Evolutionary conservation across 495 filamentous ascomycete species (phyloP).

Genomic region (Aspergillus carlsbadensis): DNA sequence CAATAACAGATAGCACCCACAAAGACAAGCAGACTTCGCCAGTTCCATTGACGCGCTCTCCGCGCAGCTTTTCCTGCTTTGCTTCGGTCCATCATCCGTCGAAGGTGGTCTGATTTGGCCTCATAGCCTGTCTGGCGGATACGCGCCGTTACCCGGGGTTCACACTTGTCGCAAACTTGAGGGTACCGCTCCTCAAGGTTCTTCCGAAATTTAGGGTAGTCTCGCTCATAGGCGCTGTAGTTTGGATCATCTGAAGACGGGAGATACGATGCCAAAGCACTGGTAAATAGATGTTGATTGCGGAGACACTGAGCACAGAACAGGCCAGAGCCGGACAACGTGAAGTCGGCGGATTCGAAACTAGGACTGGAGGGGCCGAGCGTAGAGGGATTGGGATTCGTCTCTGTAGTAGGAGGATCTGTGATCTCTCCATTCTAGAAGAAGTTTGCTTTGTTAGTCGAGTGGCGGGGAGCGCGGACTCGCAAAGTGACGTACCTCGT

Average conservation of each 20-base stretch:
- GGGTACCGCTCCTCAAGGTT: slow-evolving; percentile 76
- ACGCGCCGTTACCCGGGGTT: slow-evolving; percentile 60
- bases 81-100: slow-evolving; percentile 69
- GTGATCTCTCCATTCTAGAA: slow-evolving; percentile 76
- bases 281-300: slow-evolving; percentile 76
- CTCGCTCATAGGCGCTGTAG: slow-evolving; percentile 56
- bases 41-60: slow-evolving; percentile 42
- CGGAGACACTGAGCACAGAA: slow-evolving; percentile 79
- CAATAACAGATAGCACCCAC: slow-evolving; percentile 51
- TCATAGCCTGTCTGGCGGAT: slow-evolving; percentile 70
- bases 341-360: slow-evolving; percentile 34
- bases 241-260: slow-evolving; percentile 63
- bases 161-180: slow-evolving; percentile 77
- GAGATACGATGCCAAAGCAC: slow-evolving; percentile 66
- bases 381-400: slow-evolving; percentile 27
- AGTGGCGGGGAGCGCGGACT: slow-evolving; percentile 12
- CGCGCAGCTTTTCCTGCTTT: slow-evolving; percentile 44
- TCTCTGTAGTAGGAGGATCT: slow-evolving; percentile 70
- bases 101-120: slow-evolving; percentile 74
- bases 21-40: slow-evolving; percentile 49
- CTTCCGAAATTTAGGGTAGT: slow-evolving; percentile 59
- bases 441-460: not conserved
- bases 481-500: slow-evolving; percentile 49
- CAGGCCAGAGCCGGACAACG: slow-evolving; percentile 38
- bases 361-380: slow-evolving; percentile 28